Base-by-base conservation (phyloP, 75 land plant genomes). In the Pinus albicaulis region DNA sequence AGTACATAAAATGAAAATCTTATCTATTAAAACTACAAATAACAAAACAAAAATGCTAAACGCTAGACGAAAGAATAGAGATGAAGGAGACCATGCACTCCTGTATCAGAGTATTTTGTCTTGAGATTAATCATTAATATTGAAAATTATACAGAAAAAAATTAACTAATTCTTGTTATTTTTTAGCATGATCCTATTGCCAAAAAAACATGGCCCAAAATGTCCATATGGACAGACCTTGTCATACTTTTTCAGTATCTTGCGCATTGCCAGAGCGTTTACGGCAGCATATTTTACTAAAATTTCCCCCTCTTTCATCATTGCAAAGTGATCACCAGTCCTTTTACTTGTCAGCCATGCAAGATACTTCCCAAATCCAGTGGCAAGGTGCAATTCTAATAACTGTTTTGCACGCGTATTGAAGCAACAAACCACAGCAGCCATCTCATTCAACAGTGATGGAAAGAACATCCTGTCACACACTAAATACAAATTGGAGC, bases 231-330 rank as follows among this genome's bases (percentile, higher is more conserved):
- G 22, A 55, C 56, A 52, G 77, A 88, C 99, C 92, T 93, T 96
- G 79, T 96, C 99, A 79, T 96, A 96, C 76, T 96, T 96, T 89
- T 96, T 96, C 13, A 96, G 80, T 56, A 96, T 96, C 76, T 96
- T 96, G 8, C 91, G 77, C 56, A 96, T 87, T 61, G 99, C 99
- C 65, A 89, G 83, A 57, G 99, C 88, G 31, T 96, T 93, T 58
- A 96, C 87, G 53, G 91, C 75, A 8, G 92, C 97, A 87, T 96
- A 96, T 48, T 57, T 85, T 24, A 96, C 94, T 73, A 96, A 78
- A 44, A 86, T 90, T 59, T 82, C 76, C 23, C 94, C 94, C 80
- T 93, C 92, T 75, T 91, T 81, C 25, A 88, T 84, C 81, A 92
- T 81, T 4, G 79, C 72, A 31, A 59, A 68, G 64, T 82, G 92